Evolutionary conservation across 2,329 filamentous ascomycete genomes (phyloP).

Genomic region (Fusarium camptoceras): DNA sequence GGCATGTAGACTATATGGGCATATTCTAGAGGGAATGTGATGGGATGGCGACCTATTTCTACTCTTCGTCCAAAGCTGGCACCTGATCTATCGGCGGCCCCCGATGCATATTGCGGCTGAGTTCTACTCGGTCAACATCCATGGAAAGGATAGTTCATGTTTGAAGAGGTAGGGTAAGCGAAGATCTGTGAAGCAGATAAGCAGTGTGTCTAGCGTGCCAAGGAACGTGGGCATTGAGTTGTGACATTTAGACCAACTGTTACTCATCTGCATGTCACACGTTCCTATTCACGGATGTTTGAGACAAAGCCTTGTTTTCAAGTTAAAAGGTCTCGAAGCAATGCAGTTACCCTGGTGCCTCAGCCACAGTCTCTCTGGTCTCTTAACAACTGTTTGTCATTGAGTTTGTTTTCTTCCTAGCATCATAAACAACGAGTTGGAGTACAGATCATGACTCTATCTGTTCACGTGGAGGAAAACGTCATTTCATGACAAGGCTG

Average conservation of each 20-base stretch:
- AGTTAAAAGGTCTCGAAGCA: neutral
- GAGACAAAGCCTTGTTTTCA: conserved; percentile 10
- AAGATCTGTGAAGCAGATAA: conserved; percentile 33
- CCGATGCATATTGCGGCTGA: conserved; percentile 45
- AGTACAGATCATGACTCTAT: neutral
- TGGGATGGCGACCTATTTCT: conserved; percentile 34
- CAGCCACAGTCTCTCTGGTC: neutral
- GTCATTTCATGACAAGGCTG: conserved; percentile 18
- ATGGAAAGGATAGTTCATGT: conserved; percentile 14
- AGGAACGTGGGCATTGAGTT: conserved; percentile 21
- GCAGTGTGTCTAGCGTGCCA: conserved; percentile 33
- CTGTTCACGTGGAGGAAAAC: neutral
- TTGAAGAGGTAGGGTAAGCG: conserved; percentile 18
- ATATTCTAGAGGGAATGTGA: neutral
- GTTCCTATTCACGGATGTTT: conserved; percentile 1
- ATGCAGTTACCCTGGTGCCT: neutral
- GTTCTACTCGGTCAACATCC: conserved; percentile 39
- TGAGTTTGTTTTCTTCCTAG: neutral
- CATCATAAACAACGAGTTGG: neutral
- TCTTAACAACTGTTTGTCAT: neutral
- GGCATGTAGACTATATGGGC: neutral
- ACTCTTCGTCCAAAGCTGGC: conserved; percentile 15
- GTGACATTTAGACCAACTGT: conserved; percentile 14
- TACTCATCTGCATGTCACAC: conserved; percentile 5
- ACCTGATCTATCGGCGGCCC: conserved; percentile 33